Base-by-base conservation (phyloP, 2,329 filamentous ascomycete species). In the Botrytis porri region DNA sequence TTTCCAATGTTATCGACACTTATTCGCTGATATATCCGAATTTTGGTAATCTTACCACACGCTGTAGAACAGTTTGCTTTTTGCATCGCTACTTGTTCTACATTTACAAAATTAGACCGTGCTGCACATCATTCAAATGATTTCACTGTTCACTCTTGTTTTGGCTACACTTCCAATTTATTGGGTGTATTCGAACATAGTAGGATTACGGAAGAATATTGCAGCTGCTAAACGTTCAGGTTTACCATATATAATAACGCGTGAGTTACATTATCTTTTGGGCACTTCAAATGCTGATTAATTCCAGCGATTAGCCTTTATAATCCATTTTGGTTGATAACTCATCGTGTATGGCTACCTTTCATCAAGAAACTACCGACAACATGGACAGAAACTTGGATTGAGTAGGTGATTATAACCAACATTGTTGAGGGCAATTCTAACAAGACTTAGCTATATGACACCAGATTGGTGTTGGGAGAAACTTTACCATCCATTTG, bases 401-500 rank as follows among this genome's bases (percentile, higher is more conserved):
- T 91, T 62, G 84, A 87, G 89, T 92, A 84, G 76, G 88, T 79
- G 25, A 69, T 54, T 22, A 29, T 12, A 18, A 54, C 20, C 25
- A 18, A 32, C 20, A 32, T 37, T 54, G 14, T 43, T 41, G 41
- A 45, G 29, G n/a, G 18, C 22, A 12, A 20, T 25, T 69, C 43
- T 72, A 67, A 69, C 43, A 37, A 57, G 22, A 32, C 43, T 10
- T 71, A 89, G 88, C 61, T 82, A 87, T 76, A 78, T 92, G 75
- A 79, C 83, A n/a, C 86, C 86, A 2, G 88, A 92, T 77, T 92
- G 88, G 85, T 80, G 84, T 12, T 92, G 88, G 82, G 80, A 81
- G n/a, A 80, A 84, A 20, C 85, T 87, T 41, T 87, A 90, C 77
- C 83, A 85, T 32, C 84, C 87, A 25, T 94, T 90, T 78, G 83